Evolutionary conservation across 805 yeast genomes (phyloP), one percentile per base, ranked within the genome.

Genomic region (Schwanniomyces sp.): DNA sequence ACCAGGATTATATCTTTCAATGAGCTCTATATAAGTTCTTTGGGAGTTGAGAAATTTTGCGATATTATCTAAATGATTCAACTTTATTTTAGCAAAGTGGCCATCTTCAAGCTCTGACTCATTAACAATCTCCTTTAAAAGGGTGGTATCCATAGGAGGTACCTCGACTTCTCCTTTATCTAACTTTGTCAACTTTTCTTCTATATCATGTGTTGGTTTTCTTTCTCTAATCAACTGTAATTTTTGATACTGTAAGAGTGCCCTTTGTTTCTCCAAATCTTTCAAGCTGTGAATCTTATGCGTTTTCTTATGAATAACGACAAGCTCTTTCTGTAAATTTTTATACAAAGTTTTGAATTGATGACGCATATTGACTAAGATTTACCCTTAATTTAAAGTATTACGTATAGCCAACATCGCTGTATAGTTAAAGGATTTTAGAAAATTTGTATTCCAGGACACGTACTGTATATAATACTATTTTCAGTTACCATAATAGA

Each of bases 1-100:
- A 2, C 96, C 94, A 3, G 96, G 92, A 58, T 91, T 89, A 66
- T 92, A 94, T 55, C 96, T 78, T 55, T 87, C 94, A 39, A 91
- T 72, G 41, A 92, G 74, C 53, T 85, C 91, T 50, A 81, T 82
- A 67, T 90, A 92, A 10, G 75, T 81, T 53, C 94, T 75, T 65
- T 92, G 97, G 52, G 85, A 81, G 44, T 75, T 73, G 45, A 92
- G 69, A 61, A 81, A 92, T 8, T 75, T 69, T 4, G 80, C 70
- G 11, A 87, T 76, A 58, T 88, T 91, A n/a, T 62, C 55, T 41
- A 85, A 66, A 57, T 84, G 83, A 29, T 66, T 54, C 55, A 46
- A 51, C 34, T 51, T 48, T 48, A 39, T 16, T 11, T 41, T 27
- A 16, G 44, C 41, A 3, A 45, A 44, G 29, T 34, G 42, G 7